Evolutionary conservation across 2,329 filamentous ascomycete species (phyloP), one percentile per base, ranked within the genome.

Genomic region (Ophiocordyceps robertsii): DNA sequence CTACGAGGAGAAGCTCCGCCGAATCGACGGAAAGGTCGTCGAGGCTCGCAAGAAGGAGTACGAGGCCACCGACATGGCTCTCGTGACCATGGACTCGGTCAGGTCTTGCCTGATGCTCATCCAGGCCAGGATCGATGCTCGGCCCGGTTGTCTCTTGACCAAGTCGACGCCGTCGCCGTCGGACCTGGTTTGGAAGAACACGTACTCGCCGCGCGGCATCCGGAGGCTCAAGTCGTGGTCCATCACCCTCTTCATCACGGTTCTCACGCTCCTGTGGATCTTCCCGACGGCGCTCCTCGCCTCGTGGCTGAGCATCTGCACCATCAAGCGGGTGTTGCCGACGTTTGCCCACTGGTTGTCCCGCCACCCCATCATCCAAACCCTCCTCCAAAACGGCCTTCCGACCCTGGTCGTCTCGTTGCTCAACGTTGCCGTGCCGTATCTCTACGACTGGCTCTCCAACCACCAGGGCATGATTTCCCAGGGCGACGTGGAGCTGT

Each of bases 61-160:
- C 53, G 66, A 73, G 6, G 72, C 92, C 0, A 89, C 81, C 1
- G 82, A 90, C 39, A 73, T 93, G 46, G 93, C 93, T 1, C 95
- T 98, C 60, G 85, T 98, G 33, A 96, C 92, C 0, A 93, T 98
- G 87, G 86, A 95, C 64, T 92, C 87, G 4, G 92, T 95, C 40
- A 85, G 89, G 13, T 82, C 89, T 29, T 81, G 77, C 51, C 92
- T 98, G 65, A 95, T 96, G 88, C 86, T 89, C 21, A 86, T 95
- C 37, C 92, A 98, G 62, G 89, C 92, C 4, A 81, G 94, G 11
- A 78, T 98, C 42, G 90, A 96, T 56, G 88, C 92, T 4, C 82
- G 84, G 11, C 92, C 93, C 0, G 81, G 89, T 44, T 82, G 84
- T 46, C 72, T 98, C 6, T 68, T 95, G 42, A 89, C 90, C 9